These are phyloP conservation scores for Durotheca rogersii DNA, from an alignment of 495 filamentous ascomycete species.

Conservation along the genomic window DNA sequence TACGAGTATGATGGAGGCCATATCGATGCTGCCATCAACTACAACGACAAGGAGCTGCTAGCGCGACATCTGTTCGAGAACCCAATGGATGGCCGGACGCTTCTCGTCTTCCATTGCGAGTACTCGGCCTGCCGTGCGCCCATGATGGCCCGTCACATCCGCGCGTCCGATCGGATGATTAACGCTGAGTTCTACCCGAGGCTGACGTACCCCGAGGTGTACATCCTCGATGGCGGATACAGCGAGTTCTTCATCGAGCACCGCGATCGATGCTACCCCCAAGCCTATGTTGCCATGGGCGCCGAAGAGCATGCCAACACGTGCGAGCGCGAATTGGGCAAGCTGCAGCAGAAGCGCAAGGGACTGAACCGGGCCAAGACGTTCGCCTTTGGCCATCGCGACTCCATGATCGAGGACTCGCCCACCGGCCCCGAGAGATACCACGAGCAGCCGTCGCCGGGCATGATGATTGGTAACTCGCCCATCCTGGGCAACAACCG, in stretches of 20 bases:
- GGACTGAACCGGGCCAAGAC: constrained; percentile 88
- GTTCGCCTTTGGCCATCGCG: constrained; percentile 81
- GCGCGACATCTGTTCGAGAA: constrained; percentile 72
- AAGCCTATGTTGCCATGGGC: constrained; percentile 95
- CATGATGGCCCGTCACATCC: constrained; percentile 89
- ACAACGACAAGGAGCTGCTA: constrained; percentile 89
- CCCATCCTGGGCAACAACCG: constrained; percentile 54
- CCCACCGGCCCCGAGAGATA: constrained; percentile 66
- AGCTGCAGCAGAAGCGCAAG: constrained; percentile 72
- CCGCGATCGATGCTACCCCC: constrained; percentile 78
- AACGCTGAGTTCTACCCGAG: constrained; percentile 83
- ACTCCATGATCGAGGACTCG: constrained; percentile 67
- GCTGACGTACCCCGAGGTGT: constrained; percentile 91
- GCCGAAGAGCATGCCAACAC: constrained; percentile 84
- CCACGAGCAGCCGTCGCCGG: constrained; percentile 41
- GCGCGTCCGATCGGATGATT: constrained; percentile 76
- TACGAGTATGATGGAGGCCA: constrained; percentile 98
- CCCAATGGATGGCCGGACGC: constrained; percentile 63
- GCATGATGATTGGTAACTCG: constrained; percentile 55
- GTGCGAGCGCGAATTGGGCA: constrained; percentile 91
- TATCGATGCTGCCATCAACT: constrained; percentile 88
- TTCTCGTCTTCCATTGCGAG: constrained; percentile 95
- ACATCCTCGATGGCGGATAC: constrained; percentile 96
- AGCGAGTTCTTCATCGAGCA: constrained; percentile 83
- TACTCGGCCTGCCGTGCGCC: constrained; percentile 98